Conservation (phyloP, 345 rosid species). For the Schrenkiella parvula region DNA sequence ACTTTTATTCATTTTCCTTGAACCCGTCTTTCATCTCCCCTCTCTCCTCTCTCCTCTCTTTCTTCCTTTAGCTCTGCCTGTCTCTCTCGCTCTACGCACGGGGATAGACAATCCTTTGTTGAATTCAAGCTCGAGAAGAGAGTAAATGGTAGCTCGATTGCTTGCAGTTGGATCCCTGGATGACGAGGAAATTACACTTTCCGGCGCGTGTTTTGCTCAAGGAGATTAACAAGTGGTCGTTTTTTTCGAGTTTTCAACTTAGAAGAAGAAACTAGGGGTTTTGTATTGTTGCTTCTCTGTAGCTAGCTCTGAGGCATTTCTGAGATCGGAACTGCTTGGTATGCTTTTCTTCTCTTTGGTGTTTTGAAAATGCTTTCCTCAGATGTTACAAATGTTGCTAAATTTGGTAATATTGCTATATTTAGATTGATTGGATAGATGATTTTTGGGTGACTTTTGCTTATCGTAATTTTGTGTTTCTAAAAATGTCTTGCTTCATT, state of each 20-base stretch:
- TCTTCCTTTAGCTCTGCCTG: background rate
- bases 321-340: constrained; percentile 4
- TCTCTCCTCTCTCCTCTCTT: background rate
- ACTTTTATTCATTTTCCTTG: background rate
- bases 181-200: constrained; percentile 13
- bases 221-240: background rate
- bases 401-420: constrained; percentile 12
- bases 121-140: constrained; percentile 3
- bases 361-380: constrained; percentile 4
- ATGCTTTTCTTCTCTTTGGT: background rate
- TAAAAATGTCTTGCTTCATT: background rate
- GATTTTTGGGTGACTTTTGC: background rate
- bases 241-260: background rate
- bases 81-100: constrained; percentile 18
- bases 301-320: constrained; percentile 6
- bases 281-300: background rate
- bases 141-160: background rate
- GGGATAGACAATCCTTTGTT: background rate
- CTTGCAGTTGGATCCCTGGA: constrained; percentile 16
- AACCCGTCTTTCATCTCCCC: background rate
- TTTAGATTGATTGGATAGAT: background rate
- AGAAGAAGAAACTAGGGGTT: background rate
- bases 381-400: background rate
- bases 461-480: background rate
- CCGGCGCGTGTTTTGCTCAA: constrained; percentile 8